A percentile compares a stretch with the other conserved stretches of the same genome.
Evolutionary conservation across 176 grass and related monocot genomes (phyloP).

Genomic region (Aegilops speltoides): DNA sequence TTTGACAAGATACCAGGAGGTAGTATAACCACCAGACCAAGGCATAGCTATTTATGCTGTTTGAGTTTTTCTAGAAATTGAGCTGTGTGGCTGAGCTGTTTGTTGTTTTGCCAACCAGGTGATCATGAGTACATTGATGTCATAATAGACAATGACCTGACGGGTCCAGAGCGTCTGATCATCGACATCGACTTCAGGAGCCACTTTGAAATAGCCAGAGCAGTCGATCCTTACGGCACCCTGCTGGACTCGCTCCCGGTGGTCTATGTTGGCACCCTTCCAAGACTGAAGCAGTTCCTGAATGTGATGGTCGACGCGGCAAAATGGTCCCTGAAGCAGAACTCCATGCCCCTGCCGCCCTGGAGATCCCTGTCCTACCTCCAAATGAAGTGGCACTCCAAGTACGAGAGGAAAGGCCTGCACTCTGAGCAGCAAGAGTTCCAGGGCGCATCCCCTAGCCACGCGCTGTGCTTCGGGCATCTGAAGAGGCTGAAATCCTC

Average conservation of each 20-base stretch:
- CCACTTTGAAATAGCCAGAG: constrained; percentile 96
- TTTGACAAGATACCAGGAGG: constrained; percentile 89
- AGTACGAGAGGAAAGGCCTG: constrained; percentile 57
- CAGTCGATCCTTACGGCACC: constrained; percentile 67
- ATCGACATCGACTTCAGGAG: constrained; percentile 92
- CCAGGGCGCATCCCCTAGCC: constrained; percentile 19
- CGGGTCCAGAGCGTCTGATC: constrained; percentile 56
- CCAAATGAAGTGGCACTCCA: constrained; percentile 85
- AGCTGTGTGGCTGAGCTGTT: neutral
- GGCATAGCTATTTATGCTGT: neutral
- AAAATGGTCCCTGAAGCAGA: constrained; percentile 92
- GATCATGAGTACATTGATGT: constrained; percentile 97
- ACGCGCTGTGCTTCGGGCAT: constrained; percentile 54
- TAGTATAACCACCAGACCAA: constrained; percentile 13
- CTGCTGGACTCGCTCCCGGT: constrained; percentile 71
- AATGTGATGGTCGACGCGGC: constrained; percentile 90
- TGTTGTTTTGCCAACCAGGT: constrained; percentile 39
- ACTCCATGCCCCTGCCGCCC: constrained; percentile 94
- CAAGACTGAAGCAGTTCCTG: constrained; percentile 77
- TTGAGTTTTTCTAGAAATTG: neutral
- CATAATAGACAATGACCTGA: constrained; percentile 10
- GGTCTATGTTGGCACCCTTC: constrained; percentile 65
- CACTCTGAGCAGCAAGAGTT: constrained; percentile 2
- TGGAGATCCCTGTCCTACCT: constrained; percentile 93
- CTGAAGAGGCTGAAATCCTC: constrained; percentile 63